phyloP scores from a whole-genome alignment of 139 green algal species.

The Coccomyxa sp. region DNA sequence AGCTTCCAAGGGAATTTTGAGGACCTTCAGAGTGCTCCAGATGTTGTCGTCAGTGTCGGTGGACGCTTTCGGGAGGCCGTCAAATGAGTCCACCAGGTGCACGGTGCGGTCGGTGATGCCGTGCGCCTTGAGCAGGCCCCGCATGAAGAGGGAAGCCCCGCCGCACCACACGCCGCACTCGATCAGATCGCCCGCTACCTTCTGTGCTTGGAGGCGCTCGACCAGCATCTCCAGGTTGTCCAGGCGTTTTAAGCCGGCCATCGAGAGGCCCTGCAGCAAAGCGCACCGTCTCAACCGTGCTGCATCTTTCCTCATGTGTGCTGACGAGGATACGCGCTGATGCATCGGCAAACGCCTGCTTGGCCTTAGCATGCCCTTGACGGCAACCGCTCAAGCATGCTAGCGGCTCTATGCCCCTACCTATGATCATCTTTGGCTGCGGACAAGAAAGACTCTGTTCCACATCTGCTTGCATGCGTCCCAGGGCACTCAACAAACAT shows the following conservation, averaged over 20 bases:
- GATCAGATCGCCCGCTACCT: neutral
- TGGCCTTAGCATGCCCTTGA: too few relatives aligned
- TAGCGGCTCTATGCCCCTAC: too few relatives aligned
- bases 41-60: neutral
- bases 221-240: neutral
- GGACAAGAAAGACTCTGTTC: too few relatives aligned
- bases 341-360: too few relatives aligned
- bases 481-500: too few relatives aligned
- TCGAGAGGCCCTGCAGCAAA: neutral
- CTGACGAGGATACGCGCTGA: too few relatives aligned
- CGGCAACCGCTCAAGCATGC: too few relatives aligned
- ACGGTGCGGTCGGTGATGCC: neutral
- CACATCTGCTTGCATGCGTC: too few relatives aligned
- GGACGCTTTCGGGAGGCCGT: neutral
- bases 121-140: neutral
- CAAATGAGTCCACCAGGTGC: constrained; percentile 7
- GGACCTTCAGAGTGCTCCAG: neutral
- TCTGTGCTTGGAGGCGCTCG: neutral
- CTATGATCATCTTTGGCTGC: too few relatives aligned
- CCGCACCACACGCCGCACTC: constrained; percentile 1
- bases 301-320: too few relatives aligned
- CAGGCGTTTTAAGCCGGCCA: constrained; percentile 1
- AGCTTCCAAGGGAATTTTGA: neutral
- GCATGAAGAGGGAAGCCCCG: neutral
- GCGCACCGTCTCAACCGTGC: too few relatives aligned